A percentile compares a stretch with the other conserved stretches of the same genome.
Evolutionary conservation across 352 stramenopile genomes (phyloP).

Genomic region (Phytophthora citrophthora): DNA sequence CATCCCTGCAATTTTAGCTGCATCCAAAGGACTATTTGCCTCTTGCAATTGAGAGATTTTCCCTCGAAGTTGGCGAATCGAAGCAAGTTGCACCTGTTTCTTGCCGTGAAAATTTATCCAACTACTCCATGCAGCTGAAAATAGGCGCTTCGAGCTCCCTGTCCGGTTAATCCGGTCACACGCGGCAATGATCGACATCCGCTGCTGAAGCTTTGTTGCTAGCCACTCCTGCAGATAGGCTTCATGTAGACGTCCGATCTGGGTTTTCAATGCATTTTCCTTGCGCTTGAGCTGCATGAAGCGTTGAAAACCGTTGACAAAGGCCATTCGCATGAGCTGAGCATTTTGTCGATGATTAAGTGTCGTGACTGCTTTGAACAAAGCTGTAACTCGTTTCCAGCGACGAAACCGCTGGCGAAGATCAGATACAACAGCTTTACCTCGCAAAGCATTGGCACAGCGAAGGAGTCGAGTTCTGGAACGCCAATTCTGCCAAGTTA

Average conservation of each 20-base stretch:
- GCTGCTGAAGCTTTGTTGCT: conserved; percentile 13
- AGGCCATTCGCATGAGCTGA: conserved; percentile 8
- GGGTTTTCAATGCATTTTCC: conserved; percentile 16
- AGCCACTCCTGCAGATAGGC: conserved; percentile 41
- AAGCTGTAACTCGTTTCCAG: conserved; percentile 24
- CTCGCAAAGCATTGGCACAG: conserved; percentile 14
- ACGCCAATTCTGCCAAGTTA: conserved; percentile 22
- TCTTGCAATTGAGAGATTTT: conserved; percentile 16
- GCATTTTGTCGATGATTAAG: conserved; percentile 2
- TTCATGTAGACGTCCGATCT: conserved; percentile 29
- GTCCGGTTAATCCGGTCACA: conserved; percentile 32
- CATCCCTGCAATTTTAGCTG: neutral
- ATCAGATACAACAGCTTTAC: conserved; percentile 12
- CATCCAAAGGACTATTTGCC: neutral
- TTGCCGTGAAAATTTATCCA: conserved; percentile 32
- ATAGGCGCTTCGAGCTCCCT: conserved; percentile 14
- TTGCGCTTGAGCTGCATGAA: conserved; percentile 21
- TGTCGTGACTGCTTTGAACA: conserved; percentile 14
- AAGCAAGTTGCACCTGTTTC: conserved; percentile 20
- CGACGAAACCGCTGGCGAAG: conserved; percentile 21
- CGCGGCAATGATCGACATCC: conserved; percentile 28
- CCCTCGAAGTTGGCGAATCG: conserved; percentile 12
- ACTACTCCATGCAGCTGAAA: conserved; percentile 21
- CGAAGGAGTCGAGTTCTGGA: conserved; percentile 3
- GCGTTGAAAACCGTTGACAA: conserved; percentile 29